These are phyloP conservation scores for Hapsidospora chrysogenum DNA, from an alignment of 495 filamentous ascomycete genomes.

Conservation along the genomic window DNA sequence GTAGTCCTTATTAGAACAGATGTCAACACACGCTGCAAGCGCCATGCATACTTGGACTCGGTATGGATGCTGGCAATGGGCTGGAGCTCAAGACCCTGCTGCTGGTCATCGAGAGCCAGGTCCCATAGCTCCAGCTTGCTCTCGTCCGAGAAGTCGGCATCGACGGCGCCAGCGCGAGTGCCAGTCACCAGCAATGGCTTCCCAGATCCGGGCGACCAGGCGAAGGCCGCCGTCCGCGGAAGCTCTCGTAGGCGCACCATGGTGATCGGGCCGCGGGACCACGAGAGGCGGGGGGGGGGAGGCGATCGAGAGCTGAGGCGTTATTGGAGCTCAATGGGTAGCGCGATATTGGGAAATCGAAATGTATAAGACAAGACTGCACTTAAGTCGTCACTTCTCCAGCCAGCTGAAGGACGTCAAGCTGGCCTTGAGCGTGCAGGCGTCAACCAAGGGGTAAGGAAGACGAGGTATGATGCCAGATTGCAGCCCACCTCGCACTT, in stretches of 20 bases:
- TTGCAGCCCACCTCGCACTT: slow-evolving; percentile 3
- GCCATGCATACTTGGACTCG: slow-evolving; percentile 61
- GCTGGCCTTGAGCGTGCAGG: neutral
- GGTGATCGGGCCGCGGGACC: slow-evolving; percentile 16
- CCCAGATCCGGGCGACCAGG: slow-evolving; percentile 71
- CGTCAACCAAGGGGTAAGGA: neutral
- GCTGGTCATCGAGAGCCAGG: slow-evolving; percentile 55
- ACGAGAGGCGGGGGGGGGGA: slow-evolving; percentile 2
- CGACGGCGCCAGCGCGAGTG: slow-evolving; percentile 84
- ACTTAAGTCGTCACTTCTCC: too few species aligned
- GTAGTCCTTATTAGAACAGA: slow-evolving; percentile 5
- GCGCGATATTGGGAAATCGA: too few species aligned
- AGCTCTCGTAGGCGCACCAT: slow-evolving; percentile 97
- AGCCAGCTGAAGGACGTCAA: too few species aligned
- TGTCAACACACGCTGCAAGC: neutral
- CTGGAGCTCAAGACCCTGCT: slow-evolving; percentile 66
- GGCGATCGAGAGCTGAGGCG: slow-evolving; percentile 3
- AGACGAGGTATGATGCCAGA: slow-evolving; percentile 5
- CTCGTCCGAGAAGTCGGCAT: slow-evolving; percentile 94
- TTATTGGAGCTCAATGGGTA: neutral
- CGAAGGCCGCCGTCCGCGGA: slow-evolving; percentile 87
- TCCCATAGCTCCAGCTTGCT: slow-evolving; percentile 96
- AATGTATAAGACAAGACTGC: too few species aligned
- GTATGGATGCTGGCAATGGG: slow-evolving; percentile 68
- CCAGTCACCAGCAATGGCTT: slow-evolving; percentile 83